Evolutionary conservation across 2,329 filamentous ascomycete species (phyloP), one percentile per base, ranked within the genome.

Genomic region (Neonectria faginata): DNA sequence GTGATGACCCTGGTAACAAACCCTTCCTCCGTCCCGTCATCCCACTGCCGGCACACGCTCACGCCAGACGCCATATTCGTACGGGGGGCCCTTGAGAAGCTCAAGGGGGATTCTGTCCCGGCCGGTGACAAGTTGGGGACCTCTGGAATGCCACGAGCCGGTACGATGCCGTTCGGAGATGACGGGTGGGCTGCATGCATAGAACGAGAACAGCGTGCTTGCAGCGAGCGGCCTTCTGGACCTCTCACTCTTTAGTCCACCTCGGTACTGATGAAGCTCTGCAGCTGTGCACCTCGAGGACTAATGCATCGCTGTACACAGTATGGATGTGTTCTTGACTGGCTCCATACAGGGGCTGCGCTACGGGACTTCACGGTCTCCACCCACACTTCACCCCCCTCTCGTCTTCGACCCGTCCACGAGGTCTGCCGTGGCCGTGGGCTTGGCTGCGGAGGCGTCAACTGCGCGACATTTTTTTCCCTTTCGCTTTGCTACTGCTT

Each of bases 161-260:
- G 60, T 51, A 60, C 66, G 62, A 66, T 72, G 60, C 60, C 64
- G 51, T 62, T 70, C 71, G 69, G 71, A 72, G 64, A 71, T 70
- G 70, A 72, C 65, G 68, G 51, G 64, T 71, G 70, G 67, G 48
- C 45, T 25, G 5, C 25, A 3, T 25, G 25, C 5, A 25, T 25
- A 25, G 25, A 25, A 25, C 25, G 5, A 57, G 57, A 7, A 36
- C 33, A 33, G 48, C 27, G 29, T 51, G n/a, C 44, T 47, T 42
- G n/a, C n/a, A 51, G 29, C 48, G 48, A 20, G 39, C n/a, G 3
- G 16, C 11, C 18, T 29, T 33, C 48, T 51, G 48, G 18, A 9
- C n/a, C 16, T 50, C 27, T n/a, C 29, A 18, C 29, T 22, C 9
- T 20, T 10, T 11, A 29, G 16, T n/a, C 45, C 25, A 25, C 25